A percentile compares a stretch with the other conserved stretches of the same genome.
phyloP scores from a whole-genome alignment of 2,329 filamentous ascomycete genomes.

The Sclerotinia trifoliorum region DNA sequence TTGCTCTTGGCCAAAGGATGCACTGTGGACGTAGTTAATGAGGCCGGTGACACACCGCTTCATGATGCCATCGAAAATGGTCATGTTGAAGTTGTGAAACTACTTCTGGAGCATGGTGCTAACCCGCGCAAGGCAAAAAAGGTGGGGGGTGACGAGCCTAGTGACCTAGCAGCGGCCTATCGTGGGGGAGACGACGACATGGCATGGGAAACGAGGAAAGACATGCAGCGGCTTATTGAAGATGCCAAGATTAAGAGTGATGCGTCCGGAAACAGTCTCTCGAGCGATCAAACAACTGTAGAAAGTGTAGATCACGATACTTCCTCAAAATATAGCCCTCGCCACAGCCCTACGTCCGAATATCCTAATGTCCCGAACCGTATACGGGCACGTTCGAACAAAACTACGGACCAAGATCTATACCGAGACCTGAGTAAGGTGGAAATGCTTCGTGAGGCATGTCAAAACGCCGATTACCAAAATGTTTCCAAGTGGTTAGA shows the following conservation, averaged over 20 bases:
- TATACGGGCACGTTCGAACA: conserved; percentile 52
- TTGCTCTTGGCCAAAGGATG: conserved; percentile 83
- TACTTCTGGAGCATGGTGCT: conserved; percentile 81
- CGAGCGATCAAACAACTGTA: conserved; percentile 50
- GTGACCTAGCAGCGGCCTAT: conserved; percentile 76
- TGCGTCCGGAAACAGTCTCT: conserved; percentile 54
- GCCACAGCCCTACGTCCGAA: conserved; percentile 51
- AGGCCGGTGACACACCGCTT: conserved; percentile 87
- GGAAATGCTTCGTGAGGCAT: conserved; percentile 51
- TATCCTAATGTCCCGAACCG: conserved; percentile 43
- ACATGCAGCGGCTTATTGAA: conserved; percentile 69
- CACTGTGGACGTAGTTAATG: conserved; percentile 74
- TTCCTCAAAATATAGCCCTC: conserved; percentile 57
- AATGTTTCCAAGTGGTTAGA: conserved; percentile 61
- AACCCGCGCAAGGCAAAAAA: conserved; percentile 89
- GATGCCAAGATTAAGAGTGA: conserved; percentile 56
- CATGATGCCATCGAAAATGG: conserved; percentile 97
- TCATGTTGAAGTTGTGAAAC: conserved; percentile 81
- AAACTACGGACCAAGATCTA: conserved; percentile 62
- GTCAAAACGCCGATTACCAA: conserved; percentile 60
- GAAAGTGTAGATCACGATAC: conserved; percentile 46
- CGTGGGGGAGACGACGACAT: conserved; percentile 55
- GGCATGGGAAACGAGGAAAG: conserved; percentile 40
- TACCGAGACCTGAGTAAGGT: conserved; percentile 60
- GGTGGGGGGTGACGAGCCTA: conserved; percentile 79